Conservation (phyloP, 805 yeast genomes). For the Cyberlindnera japonica region DNA sequence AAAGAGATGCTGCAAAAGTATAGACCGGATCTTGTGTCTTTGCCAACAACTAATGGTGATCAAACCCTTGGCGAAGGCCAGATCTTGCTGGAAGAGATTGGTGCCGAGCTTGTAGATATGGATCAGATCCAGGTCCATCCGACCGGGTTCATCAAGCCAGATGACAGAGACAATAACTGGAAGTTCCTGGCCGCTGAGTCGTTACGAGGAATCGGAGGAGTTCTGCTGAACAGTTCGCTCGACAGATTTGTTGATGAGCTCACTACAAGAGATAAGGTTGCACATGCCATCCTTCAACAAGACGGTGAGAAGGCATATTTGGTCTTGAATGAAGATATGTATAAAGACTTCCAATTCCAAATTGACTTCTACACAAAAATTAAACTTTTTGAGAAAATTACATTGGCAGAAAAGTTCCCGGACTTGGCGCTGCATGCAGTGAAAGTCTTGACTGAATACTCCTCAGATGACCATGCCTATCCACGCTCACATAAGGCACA, state of each 20-base stretch:
- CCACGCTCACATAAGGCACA: constrained; percentile 35
- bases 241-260: constrained; percentile 53
- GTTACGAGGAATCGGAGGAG: constrained; percentile 56
- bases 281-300: constrained; percentile 37
- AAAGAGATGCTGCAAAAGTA: constrained; percentile 37
- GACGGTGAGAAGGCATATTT: constrained; percentile 31
- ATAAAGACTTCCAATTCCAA: constrained; percentile 42
- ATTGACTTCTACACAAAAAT: constrained; percentile 47
- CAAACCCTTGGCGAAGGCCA: constrained; percentile 62
- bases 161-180: constrained; percentile 38
- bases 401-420: constrained; percentile 30
- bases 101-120: constrained; percentile 53
- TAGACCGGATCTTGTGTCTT: constrained; percentile 41
- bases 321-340: constrained; percentile 42
- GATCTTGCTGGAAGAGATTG: constrained; percentile 40
- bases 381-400: constrained; percentile 31
- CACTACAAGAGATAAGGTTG: constrained; percentile 49
- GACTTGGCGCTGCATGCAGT: constrained; percentile 24
- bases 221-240: constrained; percentile 40
- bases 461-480: constrained; percentile 30
- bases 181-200: constrained; percentile 60
- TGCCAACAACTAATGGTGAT: constrained; percentile 55
- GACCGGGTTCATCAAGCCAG: constrained; percentile 52
- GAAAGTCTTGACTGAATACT: constrained; percentile 19
- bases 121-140: constrained; percentile 60